Base-by-base conservation (phyloP, 768 basidiomycete genomes). In the Filobasidium wieringae region DNA sequence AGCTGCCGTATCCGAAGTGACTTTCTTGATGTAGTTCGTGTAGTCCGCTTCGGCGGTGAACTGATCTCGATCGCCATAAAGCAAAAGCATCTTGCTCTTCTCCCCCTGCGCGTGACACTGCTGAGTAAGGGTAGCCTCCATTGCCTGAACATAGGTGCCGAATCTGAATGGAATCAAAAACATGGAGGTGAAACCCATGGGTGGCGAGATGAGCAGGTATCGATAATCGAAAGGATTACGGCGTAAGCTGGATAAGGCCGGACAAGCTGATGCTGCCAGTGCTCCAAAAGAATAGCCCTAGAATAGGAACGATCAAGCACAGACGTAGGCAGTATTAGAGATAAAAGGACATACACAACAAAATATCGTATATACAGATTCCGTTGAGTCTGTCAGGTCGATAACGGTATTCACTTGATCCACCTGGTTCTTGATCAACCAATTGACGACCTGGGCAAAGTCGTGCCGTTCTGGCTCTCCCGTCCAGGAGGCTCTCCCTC, bases 201-300 rank as follows among this genome's bases (percentile, higher is more conserved):
- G 60, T 15, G 60, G 60, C 3, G 60, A 61, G 24, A 61, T 37
- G 29, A 61, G 55, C 26, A 61, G 32, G 29, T 61, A 57, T 33
- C 50, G 43, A n/a, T n/a, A 36, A 51, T 24, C 1, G 34, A 17
- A 2, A 60, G 32, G 7, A 27, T 27, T 12, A 22, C 6, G 17
- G 19, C 24, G 24, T 34, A 19, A 14, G 7, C 2, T 33, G 32
- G 31, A 2, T 9, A 26, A 51, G 7, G 22, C 12, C 19, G 53
- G 4, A 55, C 22, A 32, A 49, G 30, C 12, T 49, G 34, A 29
- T 8, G 60, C 55, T 41, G 56, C 32, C 9, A 61, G 40, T 11
- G 55, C 14, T 4, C 60, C 60, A 24, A 41, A 55, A 7, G 60
- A 61, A 43, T 61, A 61, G 12, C 60, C 60, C 60, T 61, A n/a